Base-by-base conservation (phyloP, 768 basidiomycete genomes). In the Cantharellus cinnabarinus region DNA sequence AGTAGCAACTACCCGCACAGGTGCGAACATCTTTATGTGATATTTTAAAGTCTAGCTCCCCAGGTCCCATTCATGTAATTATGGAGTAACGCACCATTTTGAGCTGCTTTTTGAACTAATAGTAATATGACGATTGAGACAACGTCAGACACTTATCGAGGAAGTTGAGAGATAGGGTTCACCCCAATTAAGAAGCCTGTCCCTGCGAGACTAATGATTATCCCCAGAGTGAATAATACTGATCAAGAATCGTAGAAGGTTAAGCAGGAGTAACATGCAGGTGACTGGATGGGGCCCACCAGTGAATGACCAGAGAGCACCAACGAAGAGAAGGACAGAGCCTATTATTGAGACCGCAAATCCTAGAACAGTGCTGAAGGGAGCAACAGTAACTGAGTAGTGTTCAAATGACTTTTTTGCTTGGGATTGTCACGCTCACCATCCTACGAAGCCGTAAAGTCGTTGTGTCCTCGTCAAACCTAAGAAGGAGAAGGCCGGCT, bases 101-200 rank as follows among this genome's bases (percentile, higher is more conserved):
- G 52, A 86, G 59, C 68, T 97, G 91, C 64, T 79, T 85, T 60
- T 70, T 70, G 88, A 90, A 61, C 86, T 89, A 58, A 4, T 51
- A 58, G 58, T 35, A 39, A 15, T 42, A 4, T 60, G 60, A 56
- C 39, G 61, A 59, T 60, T 60, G 56, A 62, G 3, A 41, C 38
- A 48, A 42, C 37, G 60, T 35, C 48, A 14, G 29, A 29, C 20
- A 29, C 41, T 40, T 56, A 57, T 58, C 41, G 42, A 38, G 37
- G 35, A 34, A 10, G 34, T n/a, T 37, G 54, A 2, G n/a, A 41
- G 42, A 54, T 20, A 50, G 35, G 38, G 42, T 87, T 65, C 69
- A 90, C 89, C 62, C 88, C 88, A 59, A 94, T 80, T 66, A 94
- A 71, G 74, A 95, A 94, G 0, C 90, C 90, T 0, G 90, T 94